Base-by-base conservation (phyloP, 2,329 filamentous ascomycete species). In the Paraconiothyrium brasiliense region DNA sequence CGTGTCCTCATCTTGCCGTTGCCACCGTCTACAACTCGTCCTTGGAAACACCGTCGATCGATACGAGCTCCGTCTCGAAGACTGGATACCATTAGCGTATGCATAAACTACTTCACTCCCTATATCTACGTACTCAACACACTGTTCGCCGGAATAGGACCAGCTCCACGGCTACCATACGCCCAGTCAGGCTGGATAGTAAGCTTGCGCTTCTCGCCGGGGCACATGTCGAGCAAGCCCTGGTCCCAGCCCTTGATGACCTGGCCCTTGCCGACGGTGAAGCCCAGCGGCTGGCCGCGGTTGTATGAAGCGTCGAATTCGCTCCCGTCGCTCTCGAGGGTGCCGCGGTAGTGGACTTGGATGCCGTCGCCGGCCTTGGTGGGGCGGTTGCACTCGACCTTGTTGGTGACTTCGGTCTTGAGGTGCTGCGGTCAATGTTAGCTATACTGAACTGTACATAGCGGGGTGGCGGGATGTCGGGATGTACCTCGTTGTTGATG, bases 201-300 rank as follows among this genome's bases (percentile, higher is more conserved):
- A 76, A 99, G 83, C 61, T 89, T 94, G 81, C 80, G 87, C 88
- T 97, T 97, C 85, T 99, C 94, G 66, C 95, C 95, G 71, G 95
- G 90, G 81, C 94, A 98, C 94, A 98, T 98, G 76, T 94, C 92
- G 49, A 96, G 77, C 27, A 98, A 87, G 56, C 94, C 94, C 76
- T 97, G 84, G 73, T 98, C 94, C 94, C 94, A 97, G 74, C 94
- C 94, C 84, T 95, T 93, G 81, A 99, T 99, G 62, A 98, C 95
- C 78, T 92, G 88, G 49, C 94, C 94, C 58, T 85, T 83, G 60
- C 94, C 95, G 48, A 99, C 84, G 66, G 85, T 87, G 82, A 99
- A 98, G 70, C 78, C 83, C 73, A 99, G 86, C 4, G 95, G 95
- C 63, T 83, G 79, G 58, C 89, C 88, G 60, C 94, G 89, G 75